phyloP scores from a whole-genome alignment of 192 early-diverging fungal genomes.

The Cladochytrium replicatum region DNA sequence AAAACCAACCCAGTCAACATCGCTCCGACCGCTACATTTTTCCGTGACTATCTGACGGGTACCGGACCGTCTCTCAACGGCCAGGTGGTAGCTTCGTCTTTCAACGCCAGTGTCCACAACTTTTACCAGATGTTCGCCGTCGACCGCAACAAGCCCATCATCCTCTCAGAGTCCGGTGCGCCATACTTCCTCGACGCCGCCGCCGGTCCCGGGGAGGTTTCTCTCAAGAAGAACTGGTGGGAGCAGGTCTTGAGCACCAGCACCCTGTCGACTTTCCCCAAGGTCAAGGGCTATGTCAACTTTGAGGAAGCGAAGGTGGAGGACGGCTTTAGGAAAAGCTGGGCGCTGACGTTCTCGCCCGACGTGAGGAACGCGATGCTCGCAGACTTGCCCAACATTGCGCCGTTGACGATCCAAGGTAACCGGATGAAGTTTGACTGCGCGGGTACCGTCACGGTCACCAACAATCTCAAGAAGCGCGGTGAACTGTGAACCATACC shows the following conservation, averaged over 20 bases:
- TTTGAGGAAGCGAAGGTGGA: background rate
- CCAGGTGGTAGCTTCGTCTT: background rate
- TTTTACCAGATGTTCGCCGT: conserved; percentile 34
- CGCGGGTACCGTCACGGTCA: background rate
- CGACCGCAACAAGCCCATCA: conserved; percentile 25
- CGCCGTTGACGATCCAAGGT: background rate
- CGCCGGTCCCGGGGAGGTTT: conserved; percentile 3
- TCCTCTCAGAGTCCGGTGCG: conserved; percentile 30
- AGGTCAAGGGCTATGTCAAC: background rate
- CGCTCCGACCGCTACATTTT: background rate
- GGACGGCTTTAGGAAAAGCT: background rate
- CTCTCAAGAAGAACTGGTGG: conserved; percentile 33
- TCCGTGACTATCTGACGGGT: conserved; percentile 4
- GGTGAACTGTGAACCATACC: too few relatives aligned
- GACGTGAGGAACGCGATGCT: background rate
- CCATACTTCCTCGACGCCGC: conserved; percentile 9
- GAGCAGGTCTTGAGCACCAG: conserved; percentile 18
- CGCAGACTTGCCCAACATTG: background rate
- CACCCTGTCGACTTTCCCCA: background rate
- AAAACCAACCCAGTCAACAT: background rate
- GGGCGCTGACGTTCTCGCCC: background rate
- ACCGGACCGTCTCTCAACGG: conserved; percentile 3
- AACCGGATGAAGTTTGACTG: background rate
- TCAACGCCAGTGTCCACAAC: background rate
- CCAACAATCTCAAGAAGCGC: too few relatives aligned